Base-by-base conservation (phyloP, 495 filamentous ascomycete genomes). In the Lentithecium fluviatile region DNA sequence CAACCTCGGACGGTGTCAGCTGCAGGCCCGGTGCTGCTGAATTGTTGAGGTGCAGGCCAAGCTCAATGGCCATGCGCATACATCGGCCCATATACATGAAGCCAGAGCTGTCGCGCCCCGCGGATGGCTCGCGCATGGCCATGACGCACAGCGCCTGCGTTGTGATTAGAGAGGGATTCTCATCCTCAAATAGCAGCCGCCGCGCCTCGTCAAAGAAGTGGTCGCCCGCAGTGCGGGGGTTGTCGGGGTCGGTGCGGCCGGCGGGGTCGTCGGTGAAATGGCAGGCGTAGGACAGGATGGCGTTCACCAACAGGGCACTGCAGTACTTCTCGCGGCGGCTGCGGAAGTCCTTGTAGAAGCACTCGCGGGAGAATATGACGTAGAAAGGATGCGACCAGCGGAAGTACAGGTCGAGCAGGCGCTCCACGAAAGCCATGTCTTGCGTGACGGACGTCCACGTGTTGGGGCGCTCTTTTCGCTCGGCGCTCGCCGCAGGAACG, bases 361-460 rank as follows among this genome's bases (percentile, higher is more conserved):
- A 80, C 47, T 85, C 82, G 51, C 90, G 85, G 56, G 84, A 85
- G 38, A 95, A 79, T 2, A 88, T 78, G 7, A 85, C 82, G 66
- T 88, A 85, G 53, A 84, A 87, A 1, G 88, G 87, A 62, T 92
- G 88, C 65, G 88, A 85, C 89, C 89, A 94, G 67, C 81, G 83
- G 58, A 95, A 93, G 72, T 89, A 93, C 15, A 92, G 73, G 15
- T 83, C 76, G 38, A 89, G 74, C 21, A 89, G 77, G 60, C 88
- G 84, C 53, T 82, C 74, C 7, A 89, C 78, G 45, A 89, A 78
- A 3, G 66, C 65, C 8, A 71, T 56, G 67, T 90, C 85, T 2
- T 70, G 51, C 0, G 87, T 88, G 34, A 86, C 77, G 6, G 69
- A 75, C 11, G 87, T 88, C 87, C 87, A 90, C 12, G 63, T 60